Percentiles rank a stretch among this genome's conserved stretches.
phyloP scores from a whole-genome alignment of 495 filamentous ascomycete genomes.

The Trichocladium uniseriatum region DNA sequence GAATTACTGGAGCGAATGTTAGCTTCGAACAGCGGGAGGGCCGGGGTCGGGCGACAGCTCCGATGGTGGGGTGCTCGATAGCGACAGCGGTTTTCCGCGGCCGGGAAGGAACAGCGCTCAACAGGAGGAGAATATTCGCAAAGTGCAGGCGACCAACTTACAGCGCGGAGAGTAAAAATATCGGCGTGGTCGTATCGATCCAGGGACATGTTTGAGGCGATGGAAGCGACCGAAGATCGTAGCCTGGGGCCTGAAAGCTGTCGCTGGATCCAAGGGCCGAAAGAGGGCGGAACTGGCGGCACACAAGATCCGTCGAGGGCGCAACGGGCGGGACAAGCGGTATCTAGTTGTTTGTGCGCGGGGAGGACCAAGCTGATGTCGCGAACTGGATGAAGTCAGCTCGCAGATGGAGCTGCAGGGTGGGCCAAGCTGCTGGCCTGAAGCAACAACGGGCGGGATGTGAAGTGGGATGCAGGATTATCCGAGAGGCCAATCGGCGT shows the following conservation, averaged over 20 bases:
- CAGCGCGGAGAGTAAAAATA: conserved; percentile 16
- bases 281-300: neutral
- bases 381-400: conserved; percentile 7
- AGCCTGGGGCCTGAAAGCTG: neutral
- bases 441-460: neutral
- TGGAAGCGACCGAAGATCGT: conserved; percentile 1
- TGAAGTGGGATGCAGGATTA: conserved; percentile 19
- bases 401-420: conserved; percentile 7
- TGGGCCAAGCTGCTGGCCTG: conserved; percentile 3
- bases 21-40: neutral
- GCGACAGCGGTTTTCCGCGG: neutral
- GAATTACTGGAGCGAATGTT: conserved; percentile 10
- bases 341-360: neutral
- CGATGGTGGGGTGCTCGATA: neutral
- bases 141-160: too few species aligned
- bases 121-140: too few species aligned
- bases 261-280: neutral
- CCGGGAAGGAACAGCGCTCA: neutral
- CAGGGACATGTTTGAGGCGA: conserved; percentile 24
- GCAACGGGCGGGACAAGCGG: neutral
- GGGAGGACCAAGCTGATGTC: conserved; percentile 1
- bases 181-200: conserved; percentile 8
- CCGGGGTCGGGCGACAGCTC: too few species aligned
- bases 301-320: neutral
- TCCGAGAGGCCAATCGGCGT: conserved; percentile 16